A percentile compares a stretch with the other conserved stretches of the same genome.
These are phyloP conservation scores for Neoboletus subvelutipes DNA, from an alignment of 768 basidiomycete genomes.

Conservation along the genomic window DNA sequence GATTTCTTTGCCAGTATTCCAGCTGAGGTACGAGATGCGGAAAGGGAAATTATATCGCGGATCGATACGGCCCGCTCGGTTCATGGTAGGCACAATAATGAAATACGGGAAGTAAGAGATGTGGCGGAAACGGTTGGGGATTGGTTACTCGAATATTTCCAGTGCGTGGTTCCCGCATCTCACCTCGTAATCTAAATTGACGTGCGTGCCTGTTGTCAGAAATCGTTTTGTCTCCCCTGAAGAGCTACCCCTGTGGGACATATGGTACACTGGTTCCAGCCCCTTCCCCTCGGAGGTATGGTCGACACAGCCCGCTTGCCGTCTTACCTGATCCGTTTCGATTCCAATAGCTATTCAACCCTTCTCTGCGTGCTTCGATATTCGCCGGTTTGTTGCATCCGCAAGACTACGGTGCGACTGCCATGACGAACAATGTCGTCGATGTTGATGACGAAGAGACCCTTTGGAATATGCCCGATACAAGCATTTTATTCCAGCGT, in stretches of 20 bases:
- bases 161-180: conserved; percentile 36
- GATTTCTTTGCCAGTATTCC: conserved; percentile 38
- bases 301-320: not conserved
- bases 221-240: conserved; percentile 47
- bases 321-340: not conserved
- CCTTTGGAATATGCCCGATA: conserved; percentile 65
- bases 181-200: not conserved
- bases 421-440: conserved; percentile 3
- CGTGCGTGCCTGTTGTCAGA: conserved; percentile 31
- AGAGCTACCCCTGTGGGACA: conserved; percentile 55
- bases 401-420: conserved; percentile 40
- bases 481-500: conserved; percentile 70
- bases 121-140: conserved; percentile 37
- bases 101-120: conserved; percentile 18
- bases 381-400: conserved; percentile 63
- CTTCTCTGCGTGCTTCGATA: conserved; percentile 61
- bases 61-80: conserved; percentile 22
- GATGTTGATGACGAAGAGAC: conserved; percentile 30
- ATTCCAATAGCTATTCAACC: conserved; percentile 58
- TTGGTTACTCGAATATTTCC: conserved; percentile 53
- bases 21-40: conserved; percentile 31
- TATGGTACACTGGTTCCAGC: conserved; percentile 69
- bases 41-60: conserved; percentile 33
- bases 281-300: conserved; percentile 69
- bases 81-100: conserved; percentile 16